Base-by-base conservation (phyloP, 495 filamentous ascomycete species). In the Schizothecium vesticola region DNA sequence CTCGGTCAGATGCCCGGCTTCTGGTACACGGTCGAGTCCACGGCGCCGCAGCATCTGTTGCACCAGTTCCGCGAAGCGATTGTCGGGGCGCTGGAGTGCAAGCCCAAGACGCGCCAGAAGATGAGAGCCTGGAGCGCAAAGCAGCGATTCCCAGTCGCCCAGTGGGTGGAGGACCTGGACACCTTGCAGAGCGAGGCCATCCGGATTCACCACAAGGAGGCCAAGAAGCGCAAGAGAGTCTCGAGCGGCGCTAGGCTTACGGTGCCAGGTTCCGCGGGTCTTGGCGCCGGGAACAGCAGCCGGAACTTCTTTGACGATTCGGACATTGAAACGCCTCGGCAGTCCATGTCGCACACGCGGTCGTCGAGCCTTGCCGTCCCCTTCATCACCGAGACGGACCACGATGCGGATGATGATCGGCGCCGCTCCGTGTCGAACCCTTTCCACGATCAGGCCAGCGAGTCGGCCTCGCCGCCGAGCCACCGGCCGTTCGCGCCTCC, bases 1-100 rank as follows among this genome's bases (percentile, higher is more conserved):
- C 81, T 93, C 31, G 90, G 90, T 3, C 88, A 91, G 70, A 92
- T 92, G 89, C 90, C 90, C n/a, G 90, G 91, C 43, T 92, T 87
- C 83, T 90, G 88, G 88, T 89, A 84, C 72, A 92, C 83, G 68
- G 84, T 79, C 66, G 91, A 93, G 76, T 90, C 88, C 0, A 90
- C 84, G 12, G 87, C 88, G 3, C 89, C 89, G 1, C 84, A 84
- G 16, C 91, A 93, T 78, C 74, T 92, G 19, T 75, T 92, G 56
- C 86, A 87, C 51, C 91, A 93, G 72, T 92, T 92, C 79, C 88
- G 89, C 64, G 80, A 85, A 61, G 87, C 90, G 12, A 91, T 92
- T 69, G 79, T 86, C 28, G 84, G 83, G 25, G 90, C 90, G 0
- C 76, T 93, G 62, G 85, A 80, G 33, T 89, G 87, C 0, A 86